Evolutionary conservation across 2,329 filamentous ascomycete species (phyloP).

Genomic region (Fusarium neocosmosporiellum): DNA sequence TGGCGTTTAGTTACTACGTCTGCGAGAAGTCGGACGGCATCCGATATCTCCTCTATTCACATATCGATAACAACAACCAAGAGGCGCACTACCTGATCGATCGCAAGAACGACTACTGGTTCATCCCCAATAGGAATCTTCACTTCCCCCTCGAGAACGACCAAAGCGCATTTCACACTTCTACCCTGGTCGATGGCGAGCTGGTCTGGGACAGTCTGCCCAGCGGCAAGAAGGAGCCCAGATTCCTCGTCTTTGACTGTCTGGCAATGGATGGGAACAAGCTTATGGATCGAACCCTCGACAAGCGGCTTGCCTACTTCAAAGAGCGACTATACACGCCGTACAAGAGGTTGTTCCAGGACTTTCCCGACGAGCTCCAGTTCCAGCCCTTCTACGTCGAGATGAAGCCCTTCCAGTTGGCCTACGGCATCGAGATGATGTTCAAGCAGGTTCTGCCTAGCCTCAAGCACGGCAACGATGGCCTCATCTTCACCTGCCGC

Average conservation of each 20-base stretch:
- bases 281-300: constrained; percentile 81
- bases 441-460: constrained; percentile 86
- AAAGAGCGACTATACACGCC: constrained; percentile 80
- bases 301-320: constrained; percentile 91
- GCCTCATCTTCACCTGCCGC: constrained; percentile 96
- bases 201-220: constrained; percentile 84
- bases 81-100: constrained; percentile 95
- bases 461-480: constrained; percentile 93
- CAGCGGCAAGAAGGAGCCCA: constrained; percentile 75
- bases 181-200: constrained; percentile 92
- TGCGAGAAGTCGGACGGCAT: constrained; percentile 99
- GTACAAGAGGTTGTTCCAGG: constrained; percentile 71
- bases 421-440: constrained; percentile 92
- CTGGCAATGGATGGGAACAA: constrained; percentile 82
- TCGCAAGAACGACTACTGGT: constrained; percentile 98
- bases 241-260: constrained; percentile 94
- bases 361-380: constrained; percentile 75
- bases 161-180: constrained; percentile 75
- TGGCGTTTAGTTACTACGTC: constrained; percentile 79
- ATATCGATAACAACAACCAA: constrained; percentile 66
- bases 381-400: constrained; percentile 84
- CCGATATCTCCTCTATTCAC: constrained; percentile 93
- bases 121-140: constrained; percentile 73
- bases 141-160: constrained; percentile 82
- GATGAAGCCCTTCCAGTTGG: constrained; percentile 89